These are phyloP conservation scores for Paracamarosporium sp. DNA, from an alignment of 2,329 filamentous ascomycete species.

Conservation along the genomic window DNA sequence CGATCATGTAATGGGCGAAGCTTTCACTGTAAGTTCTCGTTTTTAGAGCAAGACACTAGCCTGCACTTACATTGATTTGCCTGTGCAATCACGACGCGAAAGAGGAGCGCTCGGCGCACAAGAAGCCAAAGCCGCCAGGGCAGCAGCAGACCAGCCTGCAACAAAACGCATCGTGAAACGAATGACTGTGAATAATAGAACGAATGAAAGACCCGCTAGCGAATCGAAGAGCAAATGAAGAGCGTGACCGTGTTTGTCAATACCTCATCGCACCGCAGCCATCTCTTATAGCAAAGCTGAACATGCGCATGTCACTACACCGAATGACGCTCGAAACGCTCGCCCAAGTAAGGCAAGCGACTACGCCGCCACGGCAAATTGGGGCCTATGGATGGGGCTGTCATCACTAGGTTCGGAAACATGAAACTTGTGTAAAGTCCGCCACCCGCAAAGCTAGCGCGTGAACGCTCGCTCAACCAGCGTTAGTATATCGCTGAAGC, in stretches of 20 bases:
- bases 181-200: neutral
- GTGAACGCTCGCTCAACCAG: neutral
- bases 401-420: neutral
- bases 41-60: neutral
- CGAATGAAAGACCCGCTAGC: neutral
- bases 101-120: slow-evolving; percentile 4
- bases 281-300: neutral
- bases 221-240: neutral
- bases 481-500: neutral
- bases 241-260: neutral
- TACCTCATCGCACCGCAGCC: neutral
- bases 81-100: neutral
- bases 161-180: slow-evolving; percentile 2
- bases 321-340: neutral
- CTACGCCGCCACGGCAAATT: neutral
- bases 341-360: neutral
- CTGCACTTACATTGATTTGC: neutral
- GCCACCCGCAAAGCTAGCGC: neutral
- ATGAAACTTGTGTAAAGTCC: slow-evolving; percentile 2
- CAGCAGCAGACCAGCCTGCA: slow-evolving; percentile 5
- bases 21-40: slow-evolving; percentile 1
- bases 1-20: slow-evolving; percentile 35
- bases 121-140: neutral
- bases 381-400: neutral
- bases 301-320: neutral